Evolutionary conservation across 169 alveolate species (phyloP).

Genomic region (Pseudocohnilembus persalinus): DNA sequence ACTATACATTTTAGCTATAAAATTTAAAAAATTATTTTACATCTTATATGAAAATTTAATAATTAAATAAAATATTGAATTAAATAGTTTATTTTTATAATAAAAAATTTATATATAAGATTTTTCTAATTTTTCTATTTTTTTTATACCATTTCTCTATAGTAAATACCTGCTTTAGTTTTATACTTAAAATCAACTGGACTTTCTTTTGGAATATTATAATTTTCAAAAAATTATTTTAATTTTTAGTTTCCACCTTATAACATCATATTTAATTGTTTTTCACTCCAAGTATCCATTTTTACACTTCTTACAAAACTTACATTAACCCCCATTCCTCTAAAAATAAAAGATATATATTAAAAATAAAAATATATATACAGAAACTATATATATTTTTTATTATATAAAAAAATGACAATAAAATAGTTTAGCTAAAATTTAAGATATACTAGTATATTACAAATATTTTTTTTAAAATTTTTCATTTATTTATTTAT

Average conservation of each 20-base stretch:
- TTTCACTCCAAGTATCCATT: slow-evolving; percentile 94
- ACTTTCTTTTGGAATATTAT: slow-evolving; percentile 18
- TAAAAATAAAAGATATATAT: no score
- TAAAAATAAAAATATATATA: no score
- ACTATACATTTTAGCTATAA: slow-evolving; percentile 15
- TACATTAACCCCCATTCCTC: slow-evolving; percentile 91
- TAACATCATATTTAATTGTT: slow-evolving; percentile 84
- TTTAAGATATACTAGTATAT: no score
- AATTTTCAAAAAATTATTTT: slow-evolving; percentile 53
- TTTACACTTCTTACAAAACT: slow-evolving; percentile 92
- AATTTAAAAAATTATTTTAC: no score
- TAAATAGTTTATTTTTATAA: neutral
- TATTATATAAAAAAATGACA: no score
- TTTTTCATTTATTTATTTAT: no score
- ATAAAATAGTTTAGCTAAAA: no score
- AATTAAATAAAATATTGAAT: no score
- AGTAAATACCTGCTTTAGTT: slow-evolving; percentile 29
- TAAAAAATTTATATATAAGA: neutral
- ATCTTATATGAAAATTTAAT: no score
- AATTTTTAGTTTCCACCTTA: slow-evolving; percentile 85
- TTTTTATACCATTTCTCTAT: slow-evolving; percentile 23
- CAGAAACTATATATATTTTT: no score
- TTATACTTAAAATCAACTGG: slow-evolving; percentile 25
- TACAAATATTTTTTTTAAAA: no score
- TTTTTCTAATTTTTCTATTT: neutral